Evolutionary conservation across 78 protist genomes (phyloP), one percentile per base, ranked within the genome.

Genomic region (Dictyostelium brefeldianum): DNA sequence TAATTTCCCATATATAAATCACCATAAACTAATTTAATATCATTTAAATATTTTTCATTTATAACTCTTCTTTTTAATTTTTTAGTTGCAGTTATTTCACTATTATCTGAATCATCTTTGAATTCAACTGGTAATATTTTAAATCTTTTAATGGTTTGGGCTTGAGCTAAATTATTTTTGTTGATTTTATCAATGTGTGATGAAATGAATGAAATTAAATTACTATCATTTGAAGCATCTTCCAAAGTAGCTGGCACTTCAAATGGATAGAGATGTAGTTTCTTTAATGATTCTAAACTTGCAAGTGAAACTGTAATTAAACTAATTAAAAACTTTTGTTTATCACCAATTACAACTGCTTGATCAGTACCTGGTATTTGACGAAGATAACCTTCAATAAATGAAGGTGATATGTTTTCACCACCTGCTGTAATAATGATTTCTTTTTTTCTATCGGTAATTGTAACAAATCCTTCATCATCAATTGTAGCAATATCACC

Each of bases 381-480:
- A 69, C 78, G 64, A 53, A 97, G 50, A 20, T 2, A 15, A 79
- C 89, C 90, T 74, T 98, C 99, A 51, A 96, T 67, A 29, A 94
- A 94, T 18, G 96, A 71, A 1, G 99, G 99, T 5, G 99, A 95
- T 1, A 98, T 81, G 48, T 98, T 98, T 64, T 98, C 99, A 43
- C 99, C 99, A 18, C 99, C 99, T 1, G 99, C 99, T 10, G 97
- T 93, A 75, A 98, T 98, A 71, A 98, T 95, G 20, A 97, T 36
- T 85, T 97, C 98, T 89, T 97, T 97, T 82, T 80, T 80, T 25
- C 98, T 74, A 51, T 98, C 98, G 5, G 97, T 94, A 54, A 97
- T 96, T 69, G 29, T 31, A 36, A 91, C 78, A 59, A 47, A 65
- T 8, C 97, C 97, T 15, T 90, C 77, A 11, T 31, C 78, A 56